phyloP scores from a whole-genome alignment of 768 basidiomycete species.

The Mrakia blollopis region DNA sequence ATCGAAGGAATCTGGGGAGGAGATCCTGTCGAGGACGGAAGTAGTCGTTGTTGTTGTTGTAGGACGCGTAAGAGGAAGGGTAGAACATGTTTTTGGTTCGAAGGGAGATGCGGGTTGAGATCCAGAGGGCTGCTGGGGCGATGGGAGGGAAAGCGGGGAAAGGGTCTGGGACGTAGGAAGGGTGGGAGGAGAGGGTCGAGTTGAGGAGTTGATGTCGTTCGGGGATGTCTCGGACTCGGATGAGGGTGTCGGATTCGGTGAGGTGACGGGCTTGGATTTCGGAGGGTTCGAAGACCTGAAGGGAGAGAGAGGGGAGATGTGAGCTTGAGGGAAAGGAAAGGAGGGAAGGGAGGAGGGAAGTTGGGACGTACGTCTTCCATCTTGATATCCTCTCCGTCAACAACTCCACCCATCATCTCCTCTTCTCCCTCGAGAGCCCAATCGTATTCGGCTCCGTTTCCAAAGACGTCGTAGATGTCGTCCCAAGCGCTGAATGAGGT shows the following conservation, averaged over 20 bases:
- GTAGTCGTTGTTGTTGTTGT: neutral
- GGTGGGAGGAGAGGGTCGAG: constrained; percentile 67
- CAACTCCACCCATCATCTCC: constrained; percentile 50
- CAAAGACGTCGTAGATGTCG: constrained; percentile 93
- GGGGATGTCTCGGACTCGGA: constrained; percentile 82
- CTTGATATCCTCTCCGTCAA: constrained; percentile 64
- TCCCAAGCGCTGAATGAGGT: constrained; percentile 68
- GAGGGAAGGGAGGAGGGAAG: constrained; percentile 14
- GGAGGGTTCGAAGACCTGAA: constrained; percentile 92
- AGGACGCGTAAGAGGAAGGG: neutral
- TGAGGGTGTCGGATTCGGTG: constrained; percentile 88
- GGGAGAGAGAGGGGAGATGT: neutral
- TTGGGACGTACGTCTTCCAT: constrained; percentile 68
- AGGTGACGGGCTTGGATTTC: constrained; percentile 85
- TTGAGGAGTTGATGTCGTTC: constrained; percentile 92
- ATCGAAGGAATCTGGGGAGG: constrained; percentile 39
- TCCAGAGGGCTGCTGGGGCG: constrained; percentile 85
- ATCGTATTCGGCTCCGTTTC: constrained; percentile 92
- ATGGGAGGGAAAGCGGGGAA: constrained; percentile 57
- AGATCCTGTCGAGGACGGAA: neutral
- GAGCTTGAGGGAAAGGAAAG: neutral
- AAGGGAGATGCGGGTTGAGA: constrained; percentile 75
- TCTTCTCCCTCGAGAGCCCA: constrained; percentile 80
- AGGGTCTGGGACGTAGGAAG: constrained; percentile 56
- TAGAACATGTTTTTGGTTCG: constrained; percentile 42